Evolutionary conservation across 2,329 filamentous ascomycete species (phyloP), one percentile per base, ranked within the genome.

Genomic region (Arthrinium phaeospermum): DNA sequence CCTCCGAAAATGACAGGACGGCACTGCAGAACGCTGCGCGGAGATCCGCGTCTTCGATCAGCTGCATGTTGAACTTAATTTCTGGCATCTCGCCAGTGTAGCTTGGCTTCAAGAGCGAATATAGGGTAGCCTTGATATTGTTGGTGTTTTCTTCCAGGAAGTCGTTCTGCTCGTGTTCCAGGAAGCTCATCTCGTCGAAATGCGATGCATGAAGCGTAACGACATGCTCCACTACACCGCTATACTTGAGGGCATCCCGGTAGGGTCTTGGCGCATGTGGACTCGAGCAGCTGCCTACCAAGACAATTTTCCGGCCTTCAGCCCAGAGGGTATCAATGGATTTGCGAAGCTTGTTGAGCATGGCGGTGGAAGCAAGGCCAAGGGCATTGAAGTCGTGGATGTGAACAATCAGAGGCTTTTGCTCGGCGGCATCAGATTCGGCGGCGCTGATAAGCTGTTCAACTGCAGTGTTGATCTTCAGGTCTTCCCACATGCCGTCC

Each of bases 311-410:
- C 75, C 91, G 88, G 5, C 95, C 95, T 51, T 90, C 87, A 71
- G 88, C 87, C 86, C 95, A 93, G 72, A 92, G 88, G 73, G 89
- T 88, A 77, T 95, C 92, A 37, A 97, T 90, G 8, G 93, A 86
- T 68, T 89, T 88, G 70, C 93, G 91, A 16, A 99, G 83, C 72
- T 92, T 90, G 30, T 89, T 87, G 1, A 89, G 86, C 14, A 94
- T 94, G 30, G 71, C 75, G 72, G 94, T 91, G 7, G 88, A 81
- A 0, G 93, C 91, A 78, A 89, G 88, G 76, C 88, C 90, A 12
- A 99, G 86, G 75, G 97, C 94, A 70, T 93, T 91, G 78, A 94
- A 93, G 80, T 98, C 94, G 79, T 93, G 90, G 16, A 98, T 84
- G 76, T 94, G 94, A 51, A 97, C 86, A 72, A 98, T 91, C 10